Evolutionary conservation across 2,329 filamentous ascomycete species (phyloP).

Genomic region (Myotisia sp.): DNA sequence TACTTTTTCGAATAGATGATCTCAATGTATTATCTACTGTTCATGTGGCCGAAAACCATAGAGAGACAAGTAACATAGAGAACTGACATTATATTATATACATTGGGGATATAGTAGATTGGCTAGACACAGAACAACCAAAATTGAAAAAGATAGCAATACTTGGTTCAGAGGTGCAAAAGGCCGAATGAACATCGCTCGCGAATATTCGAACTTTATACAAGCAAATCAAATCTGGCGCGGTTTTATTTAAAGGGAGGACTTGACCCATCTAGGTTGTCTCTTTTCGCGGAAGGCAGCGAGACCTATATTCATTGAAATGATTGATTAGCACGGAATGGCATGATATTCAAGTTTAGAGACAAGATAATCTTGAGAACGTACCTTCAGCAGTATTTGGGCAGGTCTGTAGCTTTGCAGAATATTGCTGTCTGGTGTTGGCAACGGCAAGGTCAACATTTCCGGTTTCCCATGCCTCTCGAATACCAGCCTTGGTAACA

Average conservation of each 20-base stretch:
- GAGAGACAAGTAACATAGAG: no score
- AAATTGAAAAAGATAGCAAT: no score
- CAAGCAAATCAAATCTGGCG: no score
- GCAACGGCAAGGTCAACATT: constrained; percentile 51
- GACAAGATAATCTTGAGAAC: constrained; percentile 20
- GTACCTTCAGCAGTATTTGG: constrained; percentile 73
- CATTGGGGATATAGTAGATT: no score
- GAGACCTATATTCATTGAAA: constrained; percentile 45
- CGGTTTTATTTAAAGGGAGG: constrained; percentile 45
- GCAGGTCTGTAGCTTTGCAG: constrained; percentile 67
- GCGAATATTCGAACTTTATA: no score
- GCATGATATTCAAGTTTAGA: neutral
- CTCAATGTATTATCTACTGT: no score
- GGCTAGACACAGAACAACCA: no score
- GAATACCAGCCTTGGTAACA: constrained; percentile 52
- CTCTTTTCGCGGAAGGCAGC: constrained; percentile 82
- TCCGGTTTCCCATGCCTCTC: constrained; percentile 54
- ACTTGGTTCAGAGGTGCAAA: no score
- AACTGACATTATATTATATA: no score
- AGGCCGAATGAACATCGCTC: no score
- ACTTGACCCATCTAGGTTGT: constrained; percentile 68
- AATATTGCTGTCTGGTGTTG: constrained; percentile 78
- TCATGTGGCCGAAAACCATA: no score
- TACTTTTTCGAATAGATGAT: no score
- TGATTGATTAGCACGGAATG: neutral